phyloP scores from a whole-genome alignment of 805 yeast species.

The Maudiozyma pseudohumilis region DNA sequence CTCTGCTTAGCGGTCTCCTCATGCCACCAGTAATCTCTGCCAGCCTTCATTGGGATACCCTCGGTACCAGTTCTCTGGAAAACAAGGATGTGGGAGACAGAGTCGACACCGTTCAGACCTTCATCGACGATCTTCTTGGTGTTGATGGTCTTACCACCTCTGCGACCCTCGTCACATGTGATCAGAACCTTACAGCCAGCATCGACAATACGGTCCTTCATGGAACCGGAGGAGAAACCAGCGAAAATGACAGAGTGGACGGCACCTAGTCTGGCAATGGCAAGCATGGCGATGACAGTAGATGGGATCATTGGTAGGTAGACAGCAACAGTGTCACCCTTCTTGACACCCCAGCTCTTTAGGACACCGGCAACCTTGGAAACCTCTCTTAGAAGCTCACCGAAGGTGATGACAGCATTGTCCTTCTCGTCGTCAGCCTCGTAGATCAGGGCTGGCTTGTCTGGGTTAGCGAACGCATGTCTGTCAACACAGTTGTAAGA shows the following conservation, averaged over 20 bases:
- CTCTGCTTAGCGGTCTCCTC: constrained; percentile 76
- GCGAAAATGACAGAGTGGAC: constrained; percentile 94
- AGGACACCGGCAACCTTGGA: constrained; percentile 80
- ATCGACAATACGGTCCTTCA: constrained; percentile 81
- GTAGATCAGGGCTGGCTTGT: constrained; percentile 74
- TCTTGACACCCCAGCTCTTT: constrained; percentile 72
- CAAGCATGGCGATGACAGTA: constrained; percentile 88
- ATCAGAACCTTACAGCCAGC: constrained; percentile 80
- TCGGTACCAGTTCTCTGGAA: constrained; percentile 77
- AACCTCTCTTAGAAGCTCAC: constrained; percentile 76
- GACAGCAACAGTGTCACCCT: constrained; percentile 95
- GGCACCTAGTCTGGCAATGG: constrained; percentile 90
- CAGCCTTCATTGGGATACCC: constrained; percentile 60
- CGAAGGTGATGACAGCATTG: constrained; percentile 68
- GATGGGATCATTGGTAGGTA: constrained; percentile 98
- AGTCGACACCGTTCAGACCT: constrained; percentile 65
- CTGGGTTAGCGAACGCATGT: constrained; percentile 82
- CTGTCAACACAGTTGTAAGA: constrained; percentile 90
- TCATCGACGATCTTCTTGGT: constrained; percentile 94
- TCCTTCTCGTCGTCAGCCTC: constrained; percentile 88
- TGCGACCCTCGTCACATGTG: constrained; percentile 89
- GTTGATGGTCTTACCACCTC: constrained; percentile 90
- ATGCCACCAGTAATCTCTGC: constrained; percentile 94
- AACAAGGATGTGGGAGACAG: constrained; percentile 75
- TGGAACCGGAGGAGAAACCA: constrained; percentile 89